Evolutionary conservation across 2,329 filamentous ascomycete species (phyloP), one percentile per base, ranked within the genome.

Genomic region (Trichophyton verrucosum): DNA sequence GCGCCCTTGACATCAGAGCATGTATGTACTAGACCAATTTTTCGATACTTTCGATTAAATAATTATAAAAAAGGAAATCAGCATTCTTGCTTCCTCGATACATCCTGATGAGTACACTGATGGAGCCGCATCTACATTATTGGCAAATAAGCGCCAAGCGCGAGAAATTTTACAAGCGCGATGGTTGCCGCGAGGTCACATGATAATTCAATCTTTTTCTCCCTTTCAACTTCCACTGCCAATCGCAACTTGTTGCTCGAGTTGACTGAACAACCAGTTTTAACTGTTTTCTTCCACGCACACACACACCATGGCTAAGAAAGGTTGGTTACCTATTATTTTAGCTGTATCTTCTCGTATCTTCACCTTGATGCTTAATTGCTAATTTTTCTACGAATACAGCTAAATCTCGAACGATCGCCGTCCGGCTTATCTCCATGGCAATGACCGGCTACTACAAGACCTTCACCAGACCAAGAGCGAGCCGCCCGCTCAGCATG

Each of bases 401-500:
- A 64, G 62, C 58, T 55, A 65, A 97, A 81, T 89, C 91, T 72
- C 90, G 95, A 74, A 87, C 92, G 67, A 86, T 99, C 73, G 84
- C 89, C 72, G 92, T 96, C 74, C 91, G 94, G 73, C 87, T 99
- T 67, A 81, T 99, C 74, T 96, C 91, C 65, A 99, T 99, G 94
- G 94, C 94, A 73, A 87, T 96, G 87, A 99, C 94, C 27, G 94
- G 94, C 71, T 99, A 91, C 82, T 99, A 92, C 81, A 91, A 92
- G 76, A 95, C 90, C 60, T 85, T 95, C 75, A 82, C 87, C 68
- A 86, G 95, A 62, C 91, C 91, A 11, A 86, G 94, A 67, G 82
- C 83, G 33, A 82, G 91, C 64, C 81, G 87, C 51, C 91, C 95
- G 61, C 83, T 99, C 77, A 95, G 91, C 78, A 94, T 99, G 90